Percentiles rank a stretch among this genome's conserved stretches.
phyloP scores from a whole-genome alignment of 805 yeast genomes.

The Kluyveromyces wickerhamii region DNA sequence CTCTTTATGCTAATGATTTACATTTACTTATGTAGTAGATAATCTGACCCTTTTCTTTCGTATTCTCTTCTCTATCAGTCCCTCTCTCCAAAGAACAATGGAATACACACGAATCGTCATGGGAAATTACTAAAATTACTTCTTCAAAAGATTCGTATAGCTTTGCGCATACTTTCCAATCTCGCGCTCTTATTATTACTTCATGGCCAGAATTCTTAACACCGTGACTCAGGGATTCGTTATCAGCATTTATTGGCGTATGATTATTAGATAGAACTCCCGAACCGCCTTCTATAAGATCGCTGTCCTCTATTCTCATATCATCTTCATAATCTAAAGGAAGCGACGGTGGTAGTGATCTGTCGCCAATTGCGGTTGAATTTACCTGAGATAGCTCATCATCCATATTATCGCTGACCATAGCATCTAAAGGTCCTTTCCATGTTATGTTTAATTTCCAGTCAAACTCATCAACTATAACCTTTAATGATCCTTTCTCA shows the following conservation, averaged over 20 bases:
- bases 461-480: constrained; percentile 25
- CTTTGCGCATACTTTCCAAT: constrained; percentile 61
- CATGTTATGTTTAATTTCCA: constrained; percentile 29
- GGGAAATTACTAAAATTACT: constrained; percentile 49
- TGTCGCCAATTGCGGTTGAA: not conserved
- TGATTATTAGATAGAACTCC: no score
- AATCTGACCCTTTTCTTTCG: constrained; percentile 40
- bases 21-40: constrained; percentile 45
- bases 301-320: constrained; percentile 21
- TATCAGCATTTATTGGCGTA: constrained; percentile 11
- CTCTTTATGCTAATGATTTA: constrained; percentile 16
- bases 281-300: constrained; percentile 5
- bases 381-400: not conserved
- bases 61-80: constrained; percentile 12
- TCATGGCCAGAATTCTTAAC: constrained; percentile 25
- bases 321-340: constrained; percentile 12
- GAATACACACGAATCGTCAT: constrained; percentile 51
- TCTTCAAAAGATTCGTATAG: constrained; percentile 55
- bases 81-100: constrained; percentile 59
- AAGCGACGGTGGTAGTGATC: not conserved
- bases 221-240: not conserved
- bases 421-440: constrained; percentile 28
- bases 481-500: constrained; percentile 11
- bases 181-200: constrained; percentile 47
- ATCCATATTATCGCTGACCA: constrained; percentile 7